phyloP scores from a whole-genome alignment of 805 yeast species.

The Soucietia sequanensis region DNA sequence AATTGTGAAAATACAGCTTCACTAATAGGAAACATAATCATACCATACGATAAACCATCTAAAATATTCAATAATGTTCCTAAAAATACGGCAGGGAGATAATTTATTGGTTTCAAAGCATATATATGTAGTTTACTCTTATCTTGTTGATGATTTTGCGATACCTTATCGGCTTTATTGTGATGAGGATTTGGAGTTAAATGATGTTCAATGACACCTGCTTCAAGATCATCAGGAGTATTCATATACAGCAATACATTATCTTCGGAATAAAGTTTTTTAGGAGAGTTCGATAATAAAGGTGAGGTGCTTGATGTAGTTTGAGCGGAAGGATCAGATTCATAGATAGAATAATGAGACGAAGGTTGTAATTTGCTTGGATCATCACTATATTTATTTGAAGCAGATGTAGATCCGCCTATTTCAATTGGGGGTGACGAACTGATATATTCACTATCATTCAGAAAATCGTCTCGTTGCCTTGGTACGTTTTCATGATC shows the following conservation, averaged over 20 bases:
- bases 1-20: conserved; percentile 71
- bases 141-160: background rate
- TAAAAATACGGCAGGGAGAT: conserved; percentile 77
- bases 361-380: no score
- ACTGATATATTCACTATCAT: conserved; percentile 8
- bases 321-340: background rate
- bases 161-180: background rate
- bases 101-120: conserved; percentile 40
- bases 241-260: conserved; percentile 1
- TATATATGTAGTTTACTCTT: conserved; percentile 9
- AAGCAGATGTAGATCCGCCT: conserved; percentile 4
- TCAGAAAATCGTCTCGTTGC: conserved; percentile 4
- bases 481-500: conserved; percentile 7
- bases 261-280: conserved; percentile 1
- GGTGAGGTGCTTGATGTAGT: conserved; percentile 4
- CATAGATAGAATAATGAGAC: no score
- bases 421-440: conserved; percentile 24
- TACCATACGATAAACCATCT: conserved; percentile 94
- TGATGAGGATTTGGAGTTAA: background rate
- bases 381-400: no score
- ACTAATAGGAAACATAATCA: conserved; percentile 94
- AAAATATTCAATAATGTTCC: conserved; percentile 84
- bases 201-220: conserved; percentile 2
- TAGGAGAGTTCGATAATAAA: background rate
- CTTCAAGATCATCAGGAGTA: conserved; percentile 1